These are phyloP conservation scores for Fragaria iinumae DNA, from an alignment of 306 rosid species.

Conservation along the genomic window DNA sequence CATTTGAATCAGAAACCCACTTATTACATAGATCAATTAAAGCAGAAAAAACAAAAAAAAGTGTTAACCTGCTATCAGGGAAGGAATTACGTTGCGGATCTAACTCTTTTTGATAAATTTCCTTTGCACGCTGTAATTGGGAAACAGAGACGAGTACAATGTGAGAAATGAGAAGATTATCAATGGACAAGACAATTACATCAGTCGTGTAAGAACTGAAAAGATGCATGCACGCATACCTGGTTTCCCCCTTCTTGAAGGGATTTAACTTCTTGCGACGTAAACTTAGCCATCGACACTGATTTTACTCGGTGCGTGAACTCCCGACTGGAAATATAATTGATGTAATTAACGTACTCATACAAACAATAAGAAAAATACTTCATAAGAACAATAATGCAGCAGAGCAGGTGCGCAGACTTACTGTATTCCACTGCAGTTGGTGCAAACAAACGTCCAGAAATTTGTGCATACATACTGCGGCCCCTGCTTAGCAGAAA, in stretches of 20 bases:
- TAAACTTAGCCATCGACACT: constrained; percentile 92
- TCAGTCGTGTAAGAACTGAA: constrained; percentile 10
- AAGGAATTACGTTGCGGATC: constrained; percentile 76
- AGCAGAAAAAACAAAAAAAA: constrained; percentile 12
- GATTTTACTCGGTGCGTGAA: constrained; percentile 94
- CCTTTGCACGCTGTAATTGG: constrained; percentile 68
- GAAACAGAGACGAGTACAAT: constrained; percentile 31
- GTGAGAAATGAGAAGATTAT: constrained; percentile 27
- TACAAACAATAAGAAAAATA: constrained; percentile 7
- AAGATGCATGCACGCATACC: constrained; percentile 41
- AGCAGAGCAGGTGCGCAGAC: constrained; percentile 33
- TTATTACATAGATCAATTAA: neutral
- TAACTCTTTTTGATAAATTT: constrained; percentile 85
- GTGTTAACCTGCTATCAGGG: constrained; percentile 74
- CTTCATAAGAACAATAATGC: neutral
- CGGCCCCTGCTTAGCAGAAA: constrained; percentile 70
- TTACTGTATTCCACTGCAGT: constrained; percentile 99
- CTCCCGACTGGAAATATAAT: constrained; percentile 72
- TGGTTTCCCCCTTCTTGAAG: constrained; percentile 98
- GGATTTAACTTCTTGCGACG: constrained; percentile 88
- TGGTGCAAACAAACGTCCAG: constrained; percentile 96
- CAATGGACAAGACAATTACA: constrained; percentile 12
- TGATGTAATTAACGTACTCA: constrained; percentile 20
- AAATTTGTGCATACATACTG: constrained; percentile 97
- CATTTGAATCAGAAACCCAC: constrained; percentile 40